Base-by-base conservation (phyloP, 1,284 basidiomycete genomes). In the Cryptococcus deneoformans region DNA sequence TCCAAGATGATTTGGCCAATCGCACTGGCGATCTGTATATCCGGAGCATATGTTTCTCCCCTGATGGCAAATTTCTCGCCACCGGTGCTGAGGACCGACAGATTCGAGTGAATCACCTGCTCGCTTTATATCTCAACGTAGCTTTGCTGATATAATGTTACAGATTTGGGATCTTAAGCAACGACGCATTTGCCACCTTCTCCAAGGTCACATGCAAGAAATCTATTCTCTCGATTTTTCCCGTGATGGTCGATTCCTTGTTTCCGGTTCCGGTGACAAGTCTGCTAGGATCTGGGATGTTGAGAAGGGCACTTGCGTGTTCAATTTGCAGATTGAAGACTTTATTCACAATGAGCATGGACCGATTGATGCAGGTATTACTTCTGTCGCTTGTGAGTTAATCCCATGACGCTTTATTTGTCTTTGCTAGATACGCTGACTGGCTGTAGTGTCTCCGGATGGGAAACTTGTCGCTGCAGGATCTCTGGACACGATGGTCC, bases 181-280 rank as follows among this genome's bases (percentile, higher is more conserved):
- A 70, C 85, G 85, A 68, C 82, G 83, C 48, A 87, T 92, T 65
- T 81, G 84, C 58, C 85, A 84, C 58, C 81, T 89, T 20, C 88
- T 93, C 62, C 84, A 87, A 51, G 92, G 91, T 1, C 92, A 95
- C 77, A 85, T 87, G 71, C 88, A 90, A 70, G 92, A 92, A 76
- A 92, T 95, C 65, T 95, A 93, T n/a, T n/a, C 77, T 90, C 84
- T 95, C 58, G 90, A 92, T 72, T 93, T 92, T 73, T 88, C 88
- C 8, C 78, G 82, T 29, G 89, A 94, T 68, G 90, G 91, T 6
- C 81, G 85, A 11, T 84, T 88, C 64, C 86, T 95, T 60, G 87
- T 92, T n/a, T 90, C 88, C 10, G 92, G 90, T 14, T 91, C 89
- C 0, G 90, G 89, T 5, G 92, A 95, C 79, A 88, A 88, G 77